phyloP scores from a whole-genome alignment of 371 early-diverging fungal genomes.

The Haplosporangium sp. region DNA sequence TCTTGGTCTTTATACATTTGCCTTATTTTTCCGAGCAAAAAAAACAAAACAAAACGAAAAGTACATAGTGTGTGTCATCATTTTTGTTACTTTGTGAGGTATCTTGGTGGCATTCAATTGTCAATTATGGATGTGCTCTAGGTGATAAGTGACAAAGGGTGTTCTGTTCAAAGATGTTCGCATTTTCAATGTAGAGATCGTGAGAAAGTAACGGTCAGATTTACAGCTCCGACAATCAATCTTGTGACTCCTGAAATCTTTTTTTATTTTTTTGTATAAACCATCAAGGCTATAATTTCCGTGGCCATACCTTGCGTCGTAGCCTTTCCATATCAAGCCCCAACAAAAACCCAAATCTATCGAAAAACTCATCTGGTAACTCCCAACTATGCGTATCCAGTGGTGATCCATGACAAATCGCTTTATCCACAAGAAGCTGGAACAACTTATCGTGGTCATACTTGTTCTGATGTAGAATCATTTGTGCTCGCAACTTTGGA shows the following conservation, averaged over 20 bases:
- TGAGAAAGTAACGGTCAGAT: conserved; percentile 7
- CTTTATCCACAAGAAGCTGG: conserved; percentile 60
- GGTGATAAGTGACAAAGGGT: too few species aligned
- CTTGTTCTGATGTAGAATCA: conserved; percentile 69
- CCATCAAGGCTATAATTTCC: conserved; percentile 13
- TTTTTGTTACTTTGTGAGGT: too few species aligned
- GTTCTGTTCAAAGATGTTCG: too few species aligned
- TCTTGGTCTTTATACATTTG: too few species aligned
- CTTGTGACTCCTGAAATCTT: conserved; percentile 5
- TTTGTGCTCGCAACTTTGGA: conserved; percentile 68
- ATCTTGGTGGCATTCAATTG: too few species aligned
- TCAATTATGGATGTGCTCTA: too few species aligned
- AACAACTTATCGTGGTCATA: conserved; percentile 70
- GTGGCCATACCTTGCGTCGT: conserved; percentile 46
- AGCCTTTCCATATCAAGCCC: conserved; percentile 45
- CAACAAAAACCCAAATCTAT: conserved; percentile 63
- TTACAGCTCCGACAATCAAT: neutral
- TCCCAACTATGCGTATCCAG: conserved; percentile 68
- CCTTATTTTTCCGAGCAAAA: too few species aligned
- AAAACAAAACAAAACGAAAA: too few species aligned
- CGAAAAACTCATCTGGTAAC: conserved; percentile 66
- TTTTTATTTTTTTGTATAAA: conserved; percentile 1
- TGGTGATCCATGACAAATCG: conserved; percentile 68
- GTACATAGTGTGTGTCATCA: too few species aligned
- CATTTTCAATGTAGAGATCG: neutral